Evolutionary conservation across 2,329 filamentous ascomycete species (phyloP).

Genomic region (Anisogramma anomala): DNA sequence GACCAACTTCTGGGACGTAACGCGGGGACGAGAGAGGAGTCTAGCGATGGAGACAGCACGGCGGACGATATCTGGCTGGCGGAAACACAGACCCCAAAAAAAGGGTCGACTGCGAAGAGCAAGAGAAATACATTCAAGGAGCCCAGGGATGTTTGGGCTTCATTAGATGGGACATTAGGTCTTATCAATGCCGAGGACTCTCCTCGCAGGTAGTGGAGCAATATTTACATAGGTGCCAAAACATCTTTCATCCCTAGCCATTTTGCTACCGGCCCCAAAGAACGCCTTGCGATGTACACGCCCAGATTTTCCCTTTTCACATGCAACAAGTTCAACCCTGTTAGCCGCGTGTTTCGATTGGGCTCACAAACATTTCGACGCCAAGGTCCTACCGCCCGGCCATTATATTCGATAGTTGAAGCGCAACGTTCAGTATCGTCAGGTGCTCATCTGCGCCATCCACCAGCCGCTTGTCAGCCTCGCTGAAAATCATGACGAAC

Average conservation of each 20-base stretch:
- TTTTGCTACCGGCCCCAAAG: conserved; percentile 6
- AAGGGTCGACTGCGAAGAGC: conserved; percentile 15
- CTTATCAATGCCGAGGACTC: conserved; percentile 31
- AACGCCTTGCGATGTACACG: conserved; percentile 17
- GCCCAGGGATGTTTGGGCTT: conserved; percentile 36
- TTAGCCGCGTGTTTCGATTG: neutral
- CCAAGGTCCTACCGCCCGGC: conserved; percentile 27
- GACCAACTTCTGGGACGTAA: conserved; percentile 34
- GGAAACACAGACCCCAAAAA: conserved; percentile 21
- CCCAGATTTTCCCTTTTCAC: neutral
- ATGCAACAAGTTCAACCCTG: neutral
- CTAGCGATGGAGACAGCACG: conserved; percentile 5
- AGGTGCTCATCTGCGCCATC: conserved; percentile 95
- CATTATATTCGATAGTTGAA: conserved; percentile 69
- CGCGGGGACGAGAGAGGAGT: conserved; percentile 17
- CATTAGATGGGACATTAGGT: conserved; percentile 42
- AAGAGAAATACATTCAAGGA: conserved; percentile 18
- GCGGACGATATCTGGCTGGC: conserved; percentile 28
- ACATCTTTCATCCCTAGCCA: too few species aligned
- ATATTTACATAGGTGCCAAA: too few species aligned
- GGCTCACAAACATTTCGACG: neutral
- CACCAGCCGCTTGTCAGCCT: conserved; percentile 85
- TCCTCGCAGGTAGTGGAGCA: conserved; percentile 8
- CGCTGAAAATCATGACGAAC: conserved; percentile 81
- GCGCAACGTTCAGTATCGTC: conserved; percentile 71